phyloP scores from a whole-genome alignment of 441 rosid genomes.

The Gossypium gossypioides region DNA sequence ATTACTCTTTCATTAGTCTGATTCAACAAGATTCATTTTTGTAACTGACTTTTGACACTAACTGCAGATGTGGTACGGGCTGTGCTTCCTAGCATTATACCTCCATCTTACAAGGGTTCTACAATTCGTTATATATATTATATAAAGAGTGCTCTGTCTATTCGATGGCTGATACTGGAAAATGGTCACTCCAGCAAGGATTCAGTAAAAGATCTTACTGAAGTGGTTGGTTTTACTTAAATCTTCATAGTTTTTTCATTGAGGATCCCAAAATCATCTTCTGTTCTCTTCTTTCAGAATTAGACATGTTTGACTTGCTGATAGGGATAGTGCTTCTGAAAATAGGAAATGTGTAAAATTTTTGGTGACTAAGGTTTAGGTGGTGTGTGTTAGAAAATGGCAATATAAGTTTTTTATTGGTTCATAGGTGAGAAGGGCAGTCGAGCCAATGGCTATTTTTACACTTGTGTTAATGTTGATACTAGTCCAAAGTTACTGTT shows the following conservation, averaged over 20 bases:
- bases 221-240: slow-evolving; percentile 51
- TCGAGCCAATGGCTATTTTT: not conserved
- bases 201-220: slow-evolving; percentile 34
- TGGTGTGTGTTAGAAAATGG: not conserved
- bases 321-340: not conserved
- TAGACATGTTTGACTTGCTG: not conserved
- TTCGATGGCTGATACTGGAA: slow-evolving; percentile 56
- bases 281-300: not conserved
- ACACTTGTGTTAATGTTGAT: not conserved
- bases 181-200: slow-evolving; percentile 42
- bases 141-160: slow-evolving; percentile 49
- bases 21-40: not conserved
- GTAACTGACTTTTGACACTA: slow-evolving; percentile 4
- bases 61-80: slow-evolving; percentile 63
- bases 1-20: not conserved
- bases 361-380: not conserved
- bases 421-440: not conserved
- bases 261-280: not conserved
- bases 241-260: not conserved
- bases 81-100: slow-evolving; percentile 61
- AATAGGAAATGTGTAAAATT: not conserved
- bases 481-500: not conserved
- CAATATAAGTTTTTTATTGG: not conserved
- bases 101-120: slow-evolving; percentile 81
- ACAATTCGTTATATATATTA: slow-evolving; percentile 79